phyloP scores from a whole-genome alignment of 768 basidiomycete species.

The Lactarius evosmus region DNA sequence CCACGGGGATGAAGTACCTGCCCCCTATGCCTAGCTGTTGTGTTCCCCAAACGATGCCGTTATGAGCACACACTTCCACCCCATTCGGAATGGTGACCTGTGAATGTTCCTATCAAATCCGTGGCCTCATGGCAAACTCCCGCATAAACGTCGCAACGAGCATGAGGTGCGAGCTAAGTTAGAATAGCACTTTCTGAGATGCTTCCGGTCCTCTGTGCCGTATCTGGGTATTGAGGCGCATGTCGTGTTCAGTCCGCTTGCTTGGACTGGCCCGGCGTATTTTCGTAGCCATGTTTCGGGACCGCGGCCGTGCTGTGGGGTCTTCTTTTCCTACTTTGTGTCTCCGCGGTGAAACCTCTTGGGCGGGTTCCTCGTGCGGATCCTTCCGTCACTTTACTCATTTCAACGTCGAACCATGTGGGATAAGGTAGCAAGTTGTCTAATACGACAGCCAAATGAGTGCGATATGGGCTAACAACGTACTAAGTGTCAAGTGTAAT shows the following conservation, averaged over 20 bases:
- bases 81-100: neutral
- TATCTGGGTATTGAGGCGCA: neutral
- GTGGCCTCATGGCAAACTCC: neutral
- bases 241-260: neutral
- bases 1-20: neutral
- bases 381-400: neutral
- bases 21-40: neutral
- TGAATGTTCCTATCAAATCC: neutral
- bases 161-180: conserved; percentile 1
- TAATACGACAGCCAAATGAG: neutral
- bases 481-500: neutral
- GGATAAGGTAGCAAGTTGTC: conserved; percentile 1
- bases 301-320: neutral
- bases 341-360: neutral
- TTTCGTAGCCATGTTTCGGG: neutral
- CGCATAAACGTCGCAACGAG: neutral
- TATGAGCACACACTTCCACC: conserved; percentile 6
- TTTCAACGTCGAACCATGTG: conserved; percentile 13
- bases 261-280: conserved; percentile 2
- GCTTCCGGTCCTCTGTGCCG: neutral
- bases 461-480: neutral
- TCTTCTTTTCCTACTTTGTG: neutral
- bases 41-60: conserved; percentile 2
- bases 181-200: neutral
- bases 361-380: neutral